A percentile compares a stretch with the other conserved stretches of the same genome.
Evolutionary conservation across 2,329 filamentous ascomycete genomes (phyloP).

Genomic region (Fusarium globosum): DNA sequence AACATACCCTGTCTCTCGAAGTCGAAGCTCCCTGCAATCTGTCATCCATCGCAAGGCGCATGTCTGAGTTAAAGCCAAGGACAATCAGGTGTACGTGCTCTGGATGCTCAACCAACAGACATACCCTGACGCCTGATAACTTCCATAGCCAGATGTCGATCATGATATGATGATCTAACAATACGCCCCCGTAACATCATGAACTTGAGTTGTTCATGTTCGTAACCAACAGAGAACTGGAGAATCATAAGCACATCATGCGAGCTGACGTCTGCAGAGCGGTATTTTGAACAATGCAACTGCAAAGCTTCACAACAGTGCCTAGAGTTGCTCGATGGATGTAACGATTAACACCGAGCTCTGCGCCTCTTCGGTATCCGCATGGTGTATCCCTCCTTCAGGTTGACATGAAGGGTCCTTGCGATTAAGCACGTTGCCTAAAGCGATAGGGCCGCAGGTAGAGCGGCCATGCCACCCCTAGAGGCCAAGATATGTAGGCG

Average conservation of each 20-base stretch:
- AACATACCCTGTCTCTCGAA: constrained; percentile 4
- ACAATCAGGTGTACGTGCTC: background rate
- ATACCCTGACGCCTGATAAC: background rate
- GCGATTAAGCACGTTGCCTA: constrained; percentile 8
- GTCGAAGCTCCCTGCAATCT: constrained; percentile 17
- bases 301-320: constrained; percentile 8
- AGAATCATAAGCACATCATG: constrained; percentile 14
- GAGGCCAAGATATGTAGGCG: background rate
- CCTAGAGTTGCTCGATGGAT: constrained; percentile 2
- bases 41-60: constrained; percentile 12
- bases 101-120: constrained; percentile 18
- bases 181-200: background rate
- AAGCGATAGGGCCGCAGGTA: constrained; percentile 8
- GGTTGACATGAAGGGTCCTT: background rate
- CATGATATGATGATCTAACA: constrained; percentile 22
- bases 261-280: constrained; percentile 22
- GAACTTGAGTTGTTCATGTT: background rate
- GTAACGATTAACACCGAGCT: background rate
- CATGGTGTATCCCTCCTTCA: background rate
- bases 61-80: constrained; percentile 11
- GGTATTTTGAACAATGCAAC: background rate
- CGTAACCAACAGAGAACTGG: background rate
- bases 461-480: background rate
- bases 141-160: constrained; percentile 21
- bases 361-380: background rate